Percentiles rank a stretch among this genome's conserved stretches.
Evolutionary conservation across 2,329 filamentous ascomycete genomes (phyloP).

Genomic region (Neonectria faginata): DNA sequence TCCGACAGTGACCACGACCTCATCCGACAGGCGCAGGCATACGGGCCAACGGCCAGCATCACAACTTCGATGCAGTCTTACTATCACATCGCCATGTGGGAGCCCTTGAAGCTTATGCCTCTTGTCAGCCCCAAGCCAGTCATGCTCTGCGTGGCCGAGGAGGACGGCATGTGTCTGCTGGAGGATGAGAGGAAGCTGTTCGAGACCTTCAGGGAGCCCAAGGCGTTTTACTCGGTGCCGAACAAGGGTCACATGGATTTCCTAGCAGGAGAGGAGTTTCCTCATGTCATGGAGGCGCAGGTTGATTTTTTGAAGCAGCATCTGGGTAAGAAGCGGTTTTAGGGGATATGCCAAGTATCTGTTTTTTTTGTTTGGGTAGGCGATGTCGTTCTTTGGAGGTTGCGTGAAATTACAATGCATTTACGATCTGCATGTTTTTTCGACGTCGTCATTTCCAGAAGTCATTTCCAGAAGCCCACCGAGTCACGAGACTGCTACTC

Average conservation of each 20-base stretch:
- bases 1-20: conserved; percentile 15
- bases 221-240: conserved; percentile 14
- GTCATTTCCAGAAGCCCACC: background rate
- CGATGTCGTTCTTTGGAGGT: background rate
- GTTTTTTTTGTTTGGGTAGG: background rate
- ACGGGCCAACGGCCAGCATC: conserved; percentile 16
- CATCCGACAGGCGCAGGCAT: conserved; percentile 23
- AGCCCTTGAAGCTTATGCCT: conserved; percentile 15
- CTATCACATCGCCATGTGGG: conserved; percentile 24
- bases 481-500: background rate
- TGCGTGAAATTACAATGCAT: background rate
- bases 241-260: conserved; percentile 27
- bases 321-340: background rate
- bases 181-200: conserved; percentile 23
- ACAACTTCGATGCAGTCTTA: conserved; percentile 24
- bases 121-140: conserved; percentile 20
- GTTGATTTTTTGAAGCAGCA: conserved; percentile 10
- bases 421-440: background rate
- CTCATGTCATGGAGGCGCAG: conserved; percentile 4
- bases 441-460: background rate
- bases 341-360: background rate
- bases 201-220: conserved; percentile 20
- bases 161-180: conserved; percentile 14
- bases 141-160: conserved; percentile 18
- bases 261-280: conserved; percentile 9